phyloP scores from a whole-genome alignment of 208 protist species.

The Leishmania aethiopica region DNA sequence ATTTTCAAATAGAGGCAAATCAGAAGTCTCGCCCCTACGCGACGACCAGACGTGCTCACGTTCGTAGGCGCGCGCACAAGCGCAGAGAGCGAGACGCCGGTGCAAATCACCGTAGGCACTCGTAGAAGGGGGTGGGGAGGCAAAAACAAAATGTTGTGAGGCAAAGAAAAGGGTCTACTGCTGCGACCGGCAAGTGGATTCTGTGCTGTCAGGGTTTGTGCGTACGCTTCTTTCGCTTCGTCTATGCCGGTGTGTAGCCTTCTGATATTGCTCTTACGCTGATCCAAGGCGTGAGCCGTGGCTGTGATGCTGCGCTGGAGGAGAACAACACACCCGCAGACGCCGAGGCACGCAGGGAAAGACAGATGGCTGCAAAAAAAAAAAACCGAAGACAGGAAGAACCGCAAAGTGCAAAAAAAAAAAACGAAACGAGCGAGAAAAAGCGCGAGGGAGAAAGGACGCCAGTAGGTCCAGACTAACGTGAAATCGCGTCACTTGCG shows the following conservation, averaged over 20 bases:
- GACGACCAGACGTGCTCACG: not conserved
- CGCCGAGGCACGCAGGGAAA: not conserved
- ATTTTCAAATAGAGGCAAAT: no score
- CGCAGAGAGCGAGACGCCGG: not conserved
- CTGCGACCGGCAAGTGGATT: not conserved
- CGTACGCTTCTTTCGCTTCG: not conserved
- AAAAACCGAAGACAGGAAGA: not conserved
- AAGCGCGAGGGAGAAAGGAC: not conserved
- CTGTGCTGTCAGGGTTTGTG: not conserved
- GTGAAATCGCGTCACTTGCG: not conserved
- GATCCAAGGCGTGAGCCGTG: not conserved
- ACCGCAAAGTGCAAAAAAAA: not conserved
- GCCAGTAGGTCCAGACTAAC: not conserved
- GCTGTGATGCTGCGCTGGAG: not conserved
- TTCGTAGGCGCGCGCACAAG: not conserved
- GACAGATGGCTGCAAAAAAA: not conserved
- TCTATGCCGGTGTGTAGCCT: not conserved
- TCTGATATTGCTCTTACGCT: not conserved
- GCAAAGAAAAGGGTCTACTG: not conserved
- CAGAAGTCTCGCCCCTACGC: not conserved
- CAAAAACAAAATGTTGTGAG: no score
- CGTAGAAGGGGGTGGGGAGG: no score
- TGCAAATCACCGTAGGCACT: not conserved
- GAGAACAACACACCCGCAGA: not conserved
- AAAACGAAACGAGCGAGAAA: no score